Base-by-base conservation (phyloP, 768 basidiomycete genomes). In the Termitomyces sp. region DNA sequence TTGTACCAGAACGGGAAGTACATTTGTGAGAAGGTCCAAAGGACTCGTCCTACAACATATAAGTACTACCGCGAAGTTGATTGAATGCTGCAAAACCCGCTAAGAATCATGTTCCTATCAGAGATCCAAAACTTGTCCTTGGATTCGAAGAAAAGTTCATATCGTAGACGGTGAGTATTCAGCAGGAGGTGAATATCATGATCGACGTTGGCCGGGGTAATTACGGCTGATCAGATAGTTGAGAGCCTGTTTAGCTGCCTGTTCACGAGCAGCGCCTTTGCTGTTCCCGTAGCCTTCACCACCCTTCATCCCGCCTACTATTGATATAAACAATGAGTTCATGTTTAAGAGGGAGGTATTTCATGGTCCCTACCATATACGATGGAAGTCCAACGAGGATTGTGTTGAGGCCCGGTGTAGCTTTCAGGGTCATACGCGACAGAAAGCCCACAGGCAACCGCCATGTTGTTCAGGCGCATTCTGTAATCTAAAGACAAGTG, bases 391-490 rank as follows among this genome's bases (percentile, higher is more conserved):
- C 62, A 63, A 3, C 13, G 15, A 45, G 45, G 38, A 7, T 51
- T 45, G 35, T 59, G 54, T 24, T 48, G 24, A 55, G 57, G 57
- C 12, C 62, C 62, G n/a, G 33, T 48, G 22, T 7, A 38, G 2
- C 1, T 7, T 44, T 63, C 52, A 15, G 36, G 3, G 15, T 55
- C 45, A 6, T 59, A 58, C 0, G 1, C 9, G 24, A 55, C 46
- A 46, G 22, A 5, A 4, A 63, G 36, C 16, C 52, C 48, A 4
- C 50, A 28, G 5, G 6, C 12, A 16, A 20, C 32, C 4, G 54
- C 55, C 24, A 58, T 46, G 33, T 62, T 61, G 32, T 58, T 61
- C 33, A 62, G 56, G 12, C 58, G 49, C 50, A 55, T 63, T 36
- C 59, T 60, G 24, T 51, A 42, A 57, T 63, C 59, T 60, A 18